phyloP scores from a whole-genome alignment of 1,139 yeast species.

The Scheffersomyces insectosa region DNA sequence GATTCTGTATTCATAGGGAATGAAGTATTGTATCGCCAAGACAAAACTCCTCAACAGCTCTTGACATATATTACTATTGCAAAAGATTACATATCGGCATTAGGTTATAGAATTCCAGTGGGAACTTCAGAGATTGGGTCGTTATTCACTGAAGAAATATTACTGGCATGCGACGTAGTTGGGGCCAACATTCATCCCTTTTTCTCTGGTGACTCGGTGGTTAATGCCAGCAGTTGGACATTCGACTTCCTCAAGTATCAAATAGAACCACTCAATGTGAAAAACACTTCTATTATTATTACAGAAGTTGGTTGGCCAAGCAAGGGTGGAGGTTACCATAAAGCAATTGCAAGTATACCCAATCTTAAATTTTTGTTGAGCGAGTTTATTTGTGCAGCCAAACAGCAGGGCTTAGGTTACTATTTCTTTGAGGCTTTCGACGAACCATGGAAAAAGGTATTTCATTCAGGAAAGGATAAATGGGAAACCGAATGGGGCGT shows the following conservation, averaged over 20 bases:
- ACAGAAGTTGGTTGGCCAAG: conserved; percentile 78
- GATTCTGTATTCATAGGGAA: conserved; percentile 61
- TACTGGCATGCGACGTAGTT: conserved; percentile 50
- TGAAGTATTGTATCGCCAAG: conserved; percentile 61
- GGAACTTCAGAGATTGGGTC: conserved; percentile 62
- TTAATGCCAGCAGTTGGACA: conserved; percentile 56
- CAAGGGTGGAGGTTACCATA: conserved; percentile 51
- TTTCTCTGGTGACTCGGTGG: conserved; percentile 57
- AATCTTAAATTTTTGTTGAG: conserved; percentile 51
- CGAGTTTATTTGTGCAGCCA: conserved; percentile 53
- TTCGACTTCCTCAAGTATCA: conserved; percentile 48
- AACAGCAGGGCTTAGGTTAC: conserved; percentile 45
- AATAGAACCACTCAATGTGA: conserved; percentile 28
- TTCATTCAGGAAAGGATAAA: conserved; percentile 44
- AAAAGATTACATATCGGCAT: conserved; percentile 33
- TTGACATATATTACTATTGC: conserved; percentile 45
- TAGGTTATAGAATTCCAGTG: conserved; percentile 43
- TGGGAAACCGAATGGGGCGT: conserved; percentile 81
- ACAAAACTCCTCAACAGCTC: conserved; percentile 39
- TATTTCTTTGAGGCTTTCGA: conserved; percentile 73
- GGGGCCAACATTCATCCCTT: conserved; percentile 74
- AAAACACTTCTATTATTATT: conserved; percentile 38
- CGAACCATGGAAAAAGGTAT: conserved; percentile 66
- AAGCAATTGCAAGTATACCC: conserved; percentile 46
- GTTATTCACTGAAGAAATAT: conserved; percentile 30